These are phyloP conservation scores for Neurospora sp. DNA, from an alignment of 495 filamentous ascomycete species.

Conservation along the genomic window DNA sequence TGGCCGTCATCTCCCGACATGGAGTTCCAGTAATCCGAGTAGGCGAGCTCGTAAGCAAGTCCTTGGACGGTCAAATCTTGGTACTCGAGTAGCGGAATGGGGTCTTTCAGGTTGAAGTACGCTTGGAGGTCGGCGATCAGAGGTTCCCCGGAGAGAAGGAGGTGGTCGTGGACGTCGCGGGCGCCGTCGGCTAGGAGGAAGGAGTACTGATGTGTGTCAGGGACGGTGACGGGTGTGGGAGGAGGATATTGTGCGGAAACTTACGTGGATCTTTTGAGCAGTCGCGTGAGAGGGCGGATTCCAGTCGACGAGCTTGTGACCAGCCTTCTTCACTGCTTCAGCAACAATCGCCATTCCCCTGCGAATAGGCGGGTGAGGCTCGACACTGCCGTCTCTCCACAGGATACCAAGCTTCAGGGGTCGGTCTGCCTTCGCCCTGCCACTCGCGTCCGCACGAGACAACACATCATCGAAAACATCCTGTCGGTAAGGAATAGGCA, in stretches of 20 bases:
- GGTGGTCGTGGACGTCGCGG: constrained; percentile 25
- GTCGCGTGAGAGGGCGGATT: constrained; percentile 29
- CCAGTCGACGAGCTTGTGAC: constrained; percentile 33
- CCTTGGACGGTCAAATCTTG: constrained; percentile 13
- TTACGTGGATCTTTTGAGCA: constrained; percentile 24
- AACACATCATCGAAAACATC: constrained; percentile 6
- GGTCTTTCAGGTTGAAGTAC: constrained; percentile 20
- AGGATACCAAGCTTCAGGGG: constrained; percentile 42
- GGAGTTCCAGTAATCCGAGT: constrained; percentile 31
- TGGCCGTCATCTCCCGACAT: constrained; percentile 23
- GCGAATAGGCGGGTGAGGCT: constrained; percentile 42
- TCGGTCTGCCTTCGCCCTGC: neutral
- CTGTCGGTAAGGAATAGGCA: constrained; percentile 23
- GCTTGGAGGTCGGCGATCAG: constrained; percentile 12
- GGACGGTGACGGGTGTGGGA: neutral
- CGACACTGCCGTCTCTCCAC: constrained; percentile 44
- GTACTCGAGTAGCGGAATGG: constrained; percentile 30
- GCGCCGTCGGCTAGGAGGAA: constrained; percentile 34
- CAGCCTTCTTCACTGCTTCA: constrained; percentile 23
- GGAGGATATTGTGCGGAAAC: neutral
- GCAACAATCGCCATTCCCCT: constrained; percentile 31
- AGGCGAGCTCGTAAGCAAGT: constrained; percentile 19
- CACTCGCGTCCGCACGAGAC: constrained; percentile 4
- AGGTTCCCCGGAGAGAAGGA: constrained; percentile 38
- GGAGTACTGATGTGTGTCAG: neutral